Evolutionary conservation across 2,329 filamentous ascomycete genomes (phyloP).

Genomic region (Fusarium scirpi): DNA sequence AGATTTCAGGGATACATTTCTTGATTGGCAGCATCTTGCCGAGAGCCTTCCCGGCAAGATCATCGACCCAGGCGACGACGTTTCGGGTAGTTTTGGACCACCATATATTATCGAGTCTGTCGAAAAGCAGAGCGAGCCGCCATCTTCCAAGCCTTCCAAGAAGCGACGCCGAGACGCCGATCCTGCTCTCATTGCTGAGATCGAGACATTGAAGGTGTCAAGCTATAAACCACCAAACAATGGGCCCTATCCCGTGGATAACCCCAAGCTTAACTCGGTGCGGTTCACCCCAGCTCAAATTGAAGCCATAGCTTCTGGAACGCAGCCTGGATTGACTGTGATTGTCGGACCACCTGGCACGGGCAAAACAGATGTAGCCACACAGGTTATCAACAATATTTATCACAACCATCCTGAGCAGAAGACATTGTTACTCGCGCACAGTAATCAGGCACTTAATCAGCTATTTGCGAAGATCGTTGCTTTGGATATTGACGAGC

Average conservation of each 20-base stretch:
- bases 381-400: conserved; percentile 98
- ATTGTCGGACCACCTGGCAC: conserved; percentile 96
- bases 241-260: conserved; percentile 89
- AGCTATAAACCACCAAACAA: conserved; percentile 91
- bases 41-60: conserved; percentile 90
- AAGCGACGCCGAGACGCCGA: conserved; percentile 87
- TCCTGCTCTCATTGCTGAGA: conserved; percentile 69
- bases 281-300: conserved; percentile 93
- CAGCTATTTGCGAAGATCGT: conserved; percentile 98
- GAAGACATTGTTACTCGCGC: conserved; percentile 90
- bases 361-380: conserved; percentile 98
- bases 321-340: conserved; percentile 92
- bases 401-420: conserved; percentile 98
- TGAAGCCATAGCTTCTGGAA: conserved; percentile 92
- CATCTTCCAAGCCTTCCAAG: conserved; percentile 75
- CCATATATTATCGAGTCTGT: conserved; percentile 85
- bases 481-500: conserved; percentile 94
- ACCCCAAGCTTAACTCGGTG: conserved; percentile 82
- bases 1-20: conserved; percentile 93
- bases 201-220: conserved; percentile 81
- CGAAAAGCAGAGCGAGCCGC: conserved; percentile 64
- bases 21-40: conserved; percentile 94
- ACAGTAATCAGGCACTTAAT: conserved; percentile 98
- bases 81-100: conserved; percentile 80
- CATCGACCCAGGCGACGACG: conserved; percentile 80